Percentiles rank a stretch among this genome's conserved stretches.
phyloP scores from a whole-genome alignment of 2,329 filamentous ascomycete genomes.

The Graphilbum fragrans region DNA sequence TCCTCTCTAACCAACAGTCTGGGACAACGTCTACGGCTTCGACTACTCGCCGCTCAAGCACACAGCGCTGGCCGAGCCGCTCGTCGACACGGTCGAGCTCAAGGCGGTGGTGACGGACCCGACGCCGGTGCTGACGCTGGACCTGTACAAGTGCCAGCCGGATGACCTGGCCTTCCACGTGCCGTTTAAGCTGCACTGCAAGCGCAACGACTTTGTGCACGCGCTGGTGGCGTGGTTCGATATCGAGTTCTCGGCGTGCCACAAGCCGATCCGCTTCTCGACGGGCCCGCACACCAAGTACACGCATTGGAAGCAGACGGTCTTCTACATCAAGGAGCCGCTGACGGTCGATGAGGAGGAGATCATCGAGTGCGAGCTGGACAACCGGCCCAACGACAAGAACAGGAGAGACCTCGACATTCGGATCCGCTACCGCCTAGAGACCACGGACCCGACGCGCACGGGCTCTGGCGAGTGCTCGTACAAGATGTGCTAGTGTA shows the following conservation, averaged over 20 bases:
- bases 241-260: constrained; percentile 95
- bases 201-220: constrained; percentile 90
- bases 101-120: constrained; percentile 96
- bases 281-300: constrained; percentile 98
- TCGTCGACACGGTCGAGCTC: constrained; percentile 95
- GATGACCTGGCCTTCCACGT: constrained; percentile 75
- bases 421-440: constrained; percentile 67
- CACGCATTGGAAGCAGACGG: constrained; percentile 99
- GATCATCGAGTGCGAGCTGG: constrained; percentile 58
- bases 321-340: constrained; percentile 92
- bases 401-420: constrained; percentile 95
- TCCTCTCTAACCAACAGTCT: constrained; percentile 47
- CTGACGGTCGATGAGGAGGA: constrained; percentile 85
- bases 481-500: constrained; percentile 63
- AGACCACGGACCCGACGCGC: constrained; percentile 62
- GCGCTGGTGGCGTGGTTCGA: constrained; percentile 98
- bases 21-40: constrained; percentile 98
- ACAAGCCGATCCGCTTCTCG: constrained; percentile 94
- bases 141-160: constrained; percentile 81
- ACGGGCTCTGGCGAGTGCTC: constrained; percentile 55
- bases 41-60: constrained; percentile 90
- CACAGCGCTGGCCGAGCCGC: constrained; percentile 85
- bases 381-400: constrained; percentile 82
- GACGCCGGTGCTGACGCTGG: constrained; percentile 69
- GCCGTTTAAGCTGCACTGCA: constrained; percentile 63